Evolutionary conservation across 768 basidiomycete species (phyloP).

Genomic region (Hypsizygus marmoreus): DNA sequence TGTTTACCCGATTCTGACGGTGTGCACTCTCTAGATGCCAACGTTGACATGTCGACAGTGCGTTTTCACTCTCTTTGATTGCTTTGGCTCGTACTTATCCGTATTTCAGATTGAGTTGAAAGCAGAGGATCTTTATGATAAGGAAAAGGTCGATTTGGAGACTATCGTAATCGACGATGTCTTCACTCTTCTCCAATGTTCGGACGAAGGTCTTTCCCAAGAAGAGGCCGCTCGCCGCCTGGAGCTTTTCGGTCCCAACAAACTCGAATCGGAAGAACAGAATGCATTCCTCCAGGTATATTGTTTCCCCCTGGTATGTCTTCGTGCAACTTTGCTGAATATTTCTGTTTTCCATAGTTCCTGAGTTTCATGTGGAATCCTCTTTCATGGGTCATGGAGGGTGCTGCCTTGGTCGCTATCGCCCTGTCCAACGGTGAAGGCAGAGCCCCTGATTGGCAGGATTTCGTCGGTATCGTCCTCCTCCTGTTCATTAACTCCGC

Average conservation of each 20-base stretch:
- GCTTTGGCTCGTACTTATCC: not conserved
- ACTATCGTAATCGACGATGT: conserved; percentile 96
- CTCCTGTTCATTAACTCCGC: conserved; percentile 92
- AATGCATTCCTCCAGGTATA: conserved; percentile 85
- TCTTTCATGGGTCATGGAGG: conserved; percentile 99
- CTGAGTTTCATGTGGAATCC: conserved; percentile 99
- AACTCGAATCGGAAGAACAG: conserved; percentile 87
- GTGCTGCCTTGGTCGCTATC: conserved; percentile 91
- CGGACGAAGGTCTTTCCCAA: conserved; percentile 71
- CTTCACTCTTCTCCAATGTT: conserved; percentile 92
- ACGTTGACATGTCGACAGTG: conserved; percentile 84
- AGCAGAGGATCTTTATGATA: conserved; percentile 94
- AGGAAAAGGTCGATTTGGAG: conserved; percentile 99
- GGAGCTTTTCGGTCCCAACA: conserved; percentile 95
- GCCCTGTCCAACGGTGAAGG: conserved; percentile 91
- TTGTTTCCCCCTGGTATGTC: not conserved
- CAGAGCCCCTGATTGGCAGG: conserved; percentile 91
- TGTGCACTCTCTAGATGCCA: conserved; percentile 63
- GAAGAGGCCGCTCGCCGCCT: conserved; percentile 84
- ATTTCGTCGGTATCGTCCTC: conserved; percentile 95
- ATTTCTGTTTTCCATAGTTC: conserved; percentile 50
- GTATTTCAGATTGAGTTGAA: conserved; percentile 74
- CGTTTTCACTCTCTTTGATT: conserved; percentile 19
- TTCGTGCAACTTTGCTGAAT: not conserved
- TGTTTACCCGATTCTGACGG: conserved; percentile 14